Evolutionary conservation across 495 filamentous ascomycete species (phyloP).

Genomic region (Podospora australis): DNA sequence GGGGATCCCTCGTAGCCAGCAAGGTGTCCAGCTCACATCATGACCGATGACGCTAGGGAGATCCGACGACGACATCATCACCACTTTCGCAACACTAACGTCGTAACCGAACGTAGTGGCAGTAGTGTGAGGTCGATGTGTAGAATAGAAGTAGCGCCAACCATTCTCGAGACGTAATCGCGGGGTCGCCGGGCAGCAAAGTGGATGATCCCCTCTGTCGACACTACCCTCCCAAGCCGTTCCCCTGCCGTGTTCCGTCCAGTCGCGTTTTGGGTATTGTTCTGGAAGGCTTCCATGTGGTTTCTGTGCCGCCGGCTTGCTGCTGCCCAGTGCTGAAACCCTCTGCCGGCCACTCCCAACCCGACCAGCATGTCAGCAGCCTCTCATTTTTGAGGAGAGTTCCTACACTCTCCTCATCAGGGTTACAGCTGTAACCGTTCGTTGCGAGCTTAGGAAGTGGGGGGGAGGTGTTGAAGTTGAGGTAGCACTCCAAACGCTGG

Average conservation of each 20-base stretch:
- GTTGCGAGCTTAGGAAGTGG: slow-evolving; percentile 2
- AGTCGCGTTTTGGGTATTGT: not conserved
- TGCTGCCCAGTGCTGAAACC: slow-evolving; percentile 6
- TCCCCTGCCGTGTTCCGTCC: slow-evolving; percentile 1
- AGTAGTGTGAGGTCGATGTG: too few species aligned
- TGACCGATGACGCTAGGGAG: too few species aligned
- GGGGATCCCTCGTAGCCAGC: not conserved
- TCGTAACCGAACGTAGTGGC: not conserved
- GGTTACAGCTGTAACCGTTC: not conserved
- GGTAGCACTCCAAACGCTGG: slow-evolving; percentile 9
- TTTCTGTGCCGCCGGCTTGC: slow-evolving; percentile 5
- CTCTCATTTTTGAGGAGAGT: too few species aligned
- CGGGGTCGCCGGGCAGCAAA: slow-evolving; percentile 9
- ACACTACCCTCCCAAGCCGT: not conserved
- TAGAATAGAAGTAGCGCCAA: too few species aligned
- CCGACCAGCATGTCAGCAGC: slow-evolving; percentile 7
- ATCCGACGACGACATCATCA: too few species aligned
- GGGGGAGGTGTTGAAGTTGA: slow-evolving; percentile 1
- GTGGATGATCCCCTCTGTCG: not conserved
- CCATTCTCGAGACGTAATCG: too few species aligned
- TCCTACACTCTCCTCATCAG: not conserved
- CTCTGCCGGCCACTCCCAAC: slow-evolving; percentile 2
- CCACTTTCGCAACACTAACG: not conserved
- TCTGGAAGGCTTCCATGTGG: slow-evolving; percentile 17
- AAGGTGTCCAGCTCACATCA: not conserved